Percentiles rank a stretch among this genome's conserved stretches.
Conservation (phyloP, 192 early-diverging fungal species). For the Coemansia sp. region DNA sequence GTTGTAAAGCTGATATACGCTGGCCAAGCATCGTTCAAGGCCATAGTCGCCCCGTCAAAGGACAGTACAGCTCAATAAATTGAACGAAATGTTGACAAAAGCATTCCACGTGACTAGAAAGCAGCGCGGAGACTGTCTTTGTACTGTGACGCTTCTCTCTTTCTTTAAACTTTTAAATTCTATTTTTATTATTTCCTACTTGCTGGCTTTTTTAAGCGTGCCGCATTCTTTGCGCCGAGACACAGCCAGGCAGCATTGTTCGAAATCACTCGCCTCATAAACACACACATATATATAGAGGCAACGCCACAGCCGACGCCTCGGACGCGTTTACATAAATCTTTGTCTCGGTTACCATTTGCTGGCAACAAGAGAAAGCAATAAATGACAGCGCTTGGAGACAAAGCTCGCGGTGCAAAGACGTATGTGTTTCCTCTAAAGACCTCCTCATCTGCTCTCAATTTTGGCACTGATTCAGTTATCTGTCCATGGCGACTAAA, state of each 20-base stretch:
- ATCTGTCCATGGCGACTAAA: not conserved
- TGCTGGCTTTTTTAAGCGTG: not conserved
- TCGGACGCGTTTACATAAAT: not conserved
- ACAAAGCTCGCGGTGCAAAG: conserved; percentile 35
- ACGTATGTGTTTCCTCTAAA: conserved; percentile 20
- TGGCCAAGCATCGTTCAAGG: conserved; percentile 40
- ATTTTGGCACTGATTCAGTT: not conserved
- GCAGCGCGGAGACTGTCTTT: not conserved
- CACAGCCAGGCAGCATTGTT: not conserved
- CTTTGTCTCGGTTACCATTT: not conserved
- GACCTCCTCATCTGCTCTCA: not conserved
- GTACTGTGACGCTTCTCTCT: no score
- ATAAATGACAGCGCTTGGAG: conserved; percentile 36
- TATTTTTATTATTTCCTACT: not conserved
- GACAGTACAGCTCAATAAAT: not conserved
- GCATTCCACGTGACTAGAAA: not conserved
- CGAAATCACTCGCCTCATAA: not conserved
- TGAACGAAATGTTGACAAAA: not conserved
- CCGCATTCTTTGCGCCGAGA: not conserved
- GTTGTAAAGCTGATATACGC: conserved; percentile 52
- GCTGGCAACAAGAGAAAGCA: not conserved
- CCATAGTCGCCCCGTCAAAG: conserved; percentile 24
- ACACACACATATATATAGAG: not conserved
- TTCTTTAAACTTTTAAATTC: not conserved
- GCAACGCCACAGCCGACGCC: not conserved